A percentile compares a stretch with the other conserved stretches of the same genome.
phyloP scores from a whole-genome alignment of 345 rosid genomes.

The Rubroshorea leprosula region DNA sequence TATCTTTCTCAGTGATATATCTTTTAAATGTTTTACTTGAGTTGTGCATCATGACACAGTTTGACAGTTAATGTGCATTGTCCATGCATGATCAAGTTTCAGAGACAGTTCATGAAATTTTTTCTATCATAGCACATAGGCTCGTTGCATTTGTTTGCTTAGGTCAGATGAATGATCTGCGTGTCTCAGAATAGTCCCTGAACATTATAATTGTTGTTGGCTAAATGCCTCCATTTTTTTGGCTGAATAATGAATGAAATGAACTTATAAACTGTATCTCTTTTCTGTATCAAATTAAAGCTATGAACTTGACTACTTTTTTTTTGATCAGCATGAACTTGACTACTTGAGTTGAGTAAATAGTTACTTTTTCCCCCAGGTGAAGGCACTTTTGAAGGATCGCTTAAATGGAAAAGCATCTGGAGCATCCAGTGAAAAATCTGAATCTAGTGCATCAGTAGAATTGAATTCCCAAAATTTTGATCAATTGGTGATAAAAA shows the following conservation, averaged over 20 bases:
- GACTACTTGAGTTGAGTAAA: too few species aligned
- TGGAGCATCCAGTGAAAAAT: constrained; percentile 80
- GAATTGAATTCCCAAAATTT: constrained; percentile 76
- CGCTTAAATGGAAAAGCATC: constrained; percentile 74
- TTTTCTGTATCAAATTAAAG: neutral
- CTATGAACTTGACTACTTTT: neutral
- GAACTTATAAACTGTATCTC: neutral
- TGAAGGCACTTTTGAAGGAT: constrained; percentile 70
- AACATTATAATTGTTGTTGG: too few species aligned
- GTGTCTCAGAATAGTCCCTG: too few species aligned
- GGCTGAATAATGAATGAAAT: too few species aligned
- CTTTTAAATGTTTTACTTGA: neutral
- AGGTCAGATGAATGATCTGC: too few species aligned
- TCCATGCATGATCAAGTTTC: neutral
- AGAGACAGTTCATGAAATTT: neutral
- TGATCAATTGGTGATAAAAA: constrained; percentile 77
- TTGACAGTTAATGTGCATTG: neutral
- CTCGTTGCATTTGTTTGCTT: neutral
- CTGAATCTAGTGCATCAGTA: constrained; percentile 59
- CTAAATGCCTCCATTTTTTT: too few species aligned
- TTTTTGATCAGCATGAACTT: neutral
- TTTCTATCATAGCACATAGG: neutral
- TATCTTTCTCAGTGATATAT: neutral
- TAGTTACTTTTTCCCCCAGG: constrained; percentile 31
- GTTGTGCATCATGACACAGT: neutral